Conservation (phyloP, 345 rosid species). For the Fremontodendron californicum region DNA sequence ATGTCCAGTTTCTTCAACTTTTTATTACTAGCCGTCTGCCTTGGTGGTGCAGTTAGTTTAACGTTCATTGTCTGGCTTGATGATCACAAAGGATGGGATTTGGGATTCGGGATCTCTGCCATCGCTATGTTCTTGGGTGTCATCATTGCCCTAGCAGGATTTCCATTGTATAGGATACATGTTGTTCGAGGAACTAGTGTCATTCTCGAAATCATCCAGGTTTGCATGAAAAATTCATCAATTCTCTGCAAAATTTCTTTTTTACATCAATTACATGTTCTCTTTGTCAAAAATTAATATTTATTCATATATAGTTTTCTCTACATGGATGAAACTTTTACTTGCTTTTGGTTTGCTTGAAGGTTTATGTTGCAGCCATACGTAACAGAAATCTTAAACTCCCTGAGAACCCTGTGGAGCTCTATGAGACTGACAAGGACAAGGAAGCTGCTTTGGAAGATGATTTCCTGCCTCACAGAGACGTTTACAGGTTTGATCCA, state of each 20-base stretch:
- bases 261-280: neutral
- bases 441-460: conserved; percentile 34
- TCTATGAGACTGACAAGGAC: conserved; percentile 39
- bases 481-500: conserved; percentile 34
- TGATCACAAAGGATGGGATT: conserved; percentile 53
- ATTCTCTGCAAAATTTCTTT: neutral
- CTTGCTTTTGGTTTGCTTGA: neutral
- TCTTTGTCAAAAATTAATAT: neutral
- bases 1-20: conserved; percentile 59
- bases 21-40: conserved; percentile 31
- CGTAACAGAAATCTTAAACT: conserved; percentile 42
- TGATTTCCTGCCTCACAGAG: conserved; percentile 44
- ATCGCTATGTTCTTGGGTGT: conserved; percentile 32
- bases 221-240: neutral
- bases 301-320: neutral
- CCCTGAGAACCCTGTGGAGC: conserved; percentile 41
- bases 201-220: conserved; percentile 45
- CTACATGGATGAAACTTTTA: neutral
- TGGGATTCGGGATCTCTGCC: conserved; percentile 38
- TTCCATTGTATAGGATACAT: conserved; percentile 42
- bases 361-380: conserved; percentile 49
- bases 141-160: conserved; percentile 30
- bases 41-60: conserved; percentile 42
- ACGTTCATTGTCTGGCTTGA: conserved; percentile 52
- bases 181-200: conserved; percentile 33